Conservation (phyloP, 2,329 filamentous ascomycete species). For the Beauveria australis region DNA sequence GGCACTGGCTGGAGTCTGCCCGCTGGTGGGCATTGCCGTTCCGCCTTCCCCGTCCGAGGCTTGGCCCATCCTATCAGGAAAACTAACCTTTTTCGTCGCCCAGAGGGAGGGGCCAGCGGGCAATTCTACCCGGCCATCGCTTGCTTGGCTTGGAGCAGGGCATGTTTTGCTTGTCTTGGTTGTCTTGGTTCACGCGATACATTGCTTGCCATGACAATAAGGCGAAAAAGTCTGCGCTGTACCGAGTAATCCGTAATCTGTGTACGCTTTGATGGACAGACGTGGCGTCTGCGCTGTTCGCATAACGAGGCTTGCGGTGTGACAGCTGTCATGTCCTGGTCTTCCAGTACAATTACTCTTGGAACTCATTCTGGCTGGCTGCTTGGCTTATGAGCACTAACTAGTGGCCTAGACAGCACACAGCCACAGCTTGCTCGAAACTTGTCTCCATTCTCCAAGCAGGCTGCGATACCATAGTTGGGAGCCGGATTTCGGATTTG, state of each 20-base stretch:
- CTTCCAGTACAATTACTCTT: not conserved
- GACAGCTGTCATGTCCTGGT: not conserved
- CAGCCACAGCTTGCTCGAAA: not conserved
- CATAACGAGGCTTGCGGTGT: not conserved
- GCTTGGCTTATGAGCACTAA: not conserved
- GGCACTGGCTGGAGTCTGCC: not conserved
- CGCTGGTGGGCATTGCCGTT: constrained; percentile 1
- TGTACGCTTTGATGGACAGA: too few relatives aligned
- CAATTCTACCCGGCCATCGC: constrained; percentile 1
- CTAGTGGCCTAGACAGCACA: not conserved
- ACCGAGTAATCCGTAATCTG: too few relatives aligned
- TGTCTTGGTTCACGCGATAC: not conserved
- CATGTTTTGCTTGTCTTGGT: not conserved
- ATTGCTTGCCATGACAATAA: not conserved
- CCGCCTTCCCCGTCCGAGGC: constrained; percentile 6
- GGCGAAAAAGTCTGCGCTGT: not conserved
- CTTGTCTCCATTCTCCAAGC: not conserved
- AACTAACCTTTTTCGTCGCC: not conserved
- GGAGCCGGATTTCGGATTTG: too few relatives aligned
- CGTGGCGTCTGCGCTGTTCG: not conserved
- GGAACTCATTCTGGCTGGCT: not conserved
- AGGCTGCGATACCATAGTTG: not conserved
- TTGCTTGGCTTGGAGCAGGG: too few relatives aligned
- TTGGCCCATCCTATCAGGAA: not conserved
- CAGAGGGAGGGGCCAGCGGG: not conserved